Evolutionary conservation across 768 basidiomycete species (phyloP).

Genomic region (Kwoniella bestiolae): DNA sequence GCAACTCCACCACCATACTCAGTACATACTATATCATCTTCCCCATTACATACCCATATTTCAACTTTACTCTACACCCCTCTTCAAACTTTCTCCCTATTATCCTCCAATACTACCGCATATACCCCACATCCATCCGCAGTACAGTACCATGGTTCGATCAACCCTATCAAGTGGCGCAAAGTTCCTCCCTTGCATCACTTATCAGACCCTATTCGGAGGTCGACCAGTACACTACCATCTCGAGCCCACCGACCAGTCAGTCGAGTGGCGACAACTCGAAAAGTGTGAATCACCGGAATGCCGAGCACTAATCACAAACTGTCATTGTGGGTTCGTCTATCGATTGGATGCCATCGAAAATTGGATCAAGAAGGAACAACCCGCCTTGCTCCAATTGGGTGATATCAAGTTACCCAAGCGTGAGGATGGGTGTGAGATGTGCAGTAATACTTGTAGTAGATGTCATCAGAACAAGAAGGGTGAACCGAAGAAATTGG

Average conservation of each 20-base stretch:
- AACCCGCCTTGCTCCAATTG: not conserved
- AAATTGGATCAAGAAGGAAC: not conserved
- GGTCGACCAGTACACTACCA: not conserved
- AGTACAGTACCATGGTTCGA: not conserved
- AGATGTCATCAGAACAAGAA: constrained; percentile 12
- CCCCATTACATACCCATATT: no score
- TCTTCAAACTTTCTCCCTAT: not conserved
- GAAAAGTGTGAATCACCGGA: not conserved
- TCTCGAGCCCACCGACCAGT: not conserved
- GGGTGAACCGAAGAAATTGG: not conserved
- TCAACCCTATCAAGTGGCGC: not conserved
- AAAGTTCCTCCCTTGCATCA: not conserved
- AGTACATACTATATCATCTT: not conserved
- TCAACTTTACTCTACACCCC: no score
- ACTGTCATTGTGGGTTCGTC: constrained; percentile 8
- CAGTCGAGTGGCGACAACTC: not conserved
- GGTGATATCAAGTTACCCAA: constrained; percentile 2
- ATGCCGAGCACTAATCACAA: constrained; percentile 11
- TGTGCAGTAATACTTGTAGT: constrained; percentile 9
- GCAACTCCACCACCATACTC: no score
- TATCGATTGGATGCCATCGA: constrained; percentile 6
- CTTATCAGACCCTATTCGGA: constrained; percentile 8
- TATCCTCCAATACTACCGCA: not conserved
- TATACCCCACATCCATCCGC: not conserved
- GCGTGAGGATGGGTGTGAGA: not conserved